Evolutionary conservation across 1,284 basidiomycete species (phyloP).

Genomic region (Tremellales sp.): DNA sequence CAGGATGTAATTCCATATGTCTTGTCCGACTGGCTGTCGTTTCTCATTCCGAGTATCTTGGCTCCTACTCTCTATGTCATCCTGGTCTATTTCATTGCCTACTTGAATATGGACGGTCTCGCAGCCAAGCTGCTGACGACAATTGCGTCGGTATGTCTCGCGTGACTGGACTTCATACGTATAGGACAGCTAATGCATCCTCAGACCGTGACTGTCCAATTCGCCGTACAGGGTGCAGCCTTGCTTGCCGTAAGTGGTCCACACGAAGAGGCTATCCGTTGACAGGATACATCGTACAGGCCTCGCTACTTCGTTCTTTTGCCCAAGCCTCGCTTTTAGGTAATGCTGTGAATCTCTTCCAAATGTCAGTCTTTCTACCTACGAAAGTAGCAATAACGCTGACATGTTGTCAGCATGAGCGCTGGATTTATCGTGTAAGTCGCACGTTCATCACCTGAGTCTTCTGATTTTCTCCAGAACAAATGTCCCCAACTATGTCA

Average conservation of each 20-base stretch:
- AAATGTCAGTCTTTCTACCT: constrained; percentile 16
- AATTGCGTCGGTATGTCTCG: constrained; percentile 40
- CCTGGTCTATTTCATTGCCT: constrained; percentile 47
- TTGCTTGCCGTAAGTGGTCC: constrained; percentile 36
- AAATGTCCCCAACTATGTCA: constrained; percentile 49
- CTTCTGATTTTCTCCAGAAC: constrained; percentile 34
- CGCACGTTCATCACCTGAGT: neutral
- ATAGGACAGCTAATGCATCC: neutral
- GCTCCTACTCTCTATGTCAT: constrained; percentile 45
- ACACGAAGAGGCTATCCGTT: neutral
- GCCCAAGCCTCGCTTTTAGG: constrained; percentile 45
- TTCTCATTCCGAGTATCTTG: constrained; percentile 42
- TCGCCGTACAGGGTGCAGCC: constrained; percentile 48
- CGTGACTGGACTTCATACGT: constrained; percentile 1
- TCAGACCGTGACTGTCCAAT: constrained; percentile 47
- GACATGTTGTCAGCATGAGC: constrained; percentile 23
- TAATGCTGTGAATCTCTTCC: constrained; percentile 41
- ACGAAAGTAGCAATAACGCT: neutral
- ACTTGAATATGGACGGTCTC: constrained; percentile 45
- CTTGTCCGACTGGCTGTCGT: constrained; percentile 45
- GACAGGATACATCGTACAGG: constrained; percentile 8
- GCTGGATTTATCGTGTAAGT: constrained; percentile 40
- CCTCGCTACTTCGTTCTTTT: constrained; percentile 45
- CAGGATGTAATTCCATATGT: constrained; percentile 48
- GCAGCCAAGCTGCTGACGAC: constrained; percentile 48